phyloP scores from a whole-genome alignment of 805 yeast genomes.

The Metschnikowia henanensis region DNA sequence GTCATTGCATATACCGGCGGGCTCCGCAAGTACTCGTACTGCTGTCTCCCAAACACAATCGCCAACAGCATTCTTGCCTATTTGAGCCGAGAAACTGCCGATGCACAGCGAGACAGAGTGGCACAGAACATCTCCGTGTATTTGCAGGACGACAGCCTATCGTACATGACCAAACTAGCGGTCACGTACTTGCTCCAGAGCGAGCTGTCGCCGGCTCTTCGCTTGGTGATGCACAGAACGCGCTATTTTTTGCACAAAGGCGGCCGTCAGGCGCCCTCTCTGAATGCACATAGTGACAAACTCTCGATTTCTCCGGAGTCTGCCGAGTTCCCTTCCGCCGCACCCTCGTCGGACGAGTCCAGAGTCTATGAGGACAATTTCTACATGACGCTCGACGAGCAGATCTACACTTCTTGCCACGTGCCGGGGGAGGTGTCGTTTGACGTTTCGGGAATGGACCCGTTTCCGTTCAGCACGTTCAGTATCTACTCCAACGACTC shows the following conservation, averaged over 20 bases:
- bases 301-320: slow-evolving; percentile 13
- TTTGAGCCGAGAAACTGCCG: slow-evolving; percentile 1
- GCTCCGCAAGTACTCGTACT: slow-evolving; percentile 39
- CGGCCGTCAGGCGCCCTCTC: slow-evolving; percentile 13
- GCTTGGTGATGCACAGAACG: slow-evolving; percentile 27
- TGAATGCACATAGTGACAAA: slow-evolving; percentile 5
- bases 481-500: slow-evolving; percentile 39
- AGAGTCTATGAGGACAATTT: slow-evolving; percentile 32
- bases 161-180: slow-evolving; percentile 26
- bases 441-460: slow-evolving; percentile 22
- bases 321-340: slow-evolving; percentile 4
- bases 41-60: slow-evolving; percentile 33
- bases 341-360: slow-evolving; percentile 14
- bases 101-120: slow-evolving; percentile 6
- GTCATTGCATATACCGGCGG: slow-evolving; percentile 42
- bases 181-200: slow-evolving; percentile 30
- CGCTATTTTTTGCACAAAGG: slow-evolving; percentile 32
- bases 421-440: slow-evolving; percentile 19
- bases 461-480: slow-evolving; percentile 36
- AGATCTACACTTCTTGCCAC: slow-evolving; percentile 33
- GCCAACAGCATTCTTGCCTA: slow-evolving; percentile 13
- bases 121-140: slow-evolving; percentile 22
- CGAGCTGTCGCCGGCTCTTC: slow-evolving; percentile 29
- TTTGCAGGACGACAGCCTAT: slow-evolving; percentile 21
- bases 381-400: slow-evolving; percentile 32